Evolutionary conservation across 2,329 filamentous ascomycete species (phyloP).

Genomic region (Penicillium verrucosum): DNA sequence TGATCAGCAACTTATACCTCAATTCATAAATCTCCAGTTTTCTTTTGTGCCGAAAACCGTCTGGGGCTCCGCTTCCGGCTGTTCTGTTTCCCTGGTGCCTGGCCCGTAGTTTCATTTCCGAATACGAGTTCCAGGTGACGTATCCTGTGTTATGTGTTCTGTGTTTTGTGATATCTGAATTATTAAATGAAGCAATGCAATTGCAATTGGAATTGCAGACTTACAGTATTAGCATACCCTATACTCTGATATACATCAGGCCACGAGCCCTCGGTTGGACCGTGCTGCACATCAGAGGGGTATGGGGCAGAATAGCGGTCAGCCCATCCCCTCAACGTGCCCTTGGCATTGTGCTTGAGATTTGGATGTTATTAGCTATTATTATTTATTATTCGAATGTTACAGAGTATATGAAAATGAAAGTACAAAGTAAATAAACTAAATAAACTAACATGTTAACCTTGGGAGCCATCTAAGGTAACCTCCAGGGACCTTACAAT

Average conservation of each 20-base stretch:
- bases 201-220: no score
- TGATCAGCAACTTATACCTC: not conserved
- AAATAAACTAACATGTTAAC: no score
- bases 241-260: not conserved
- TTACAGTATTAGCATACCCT: no score
- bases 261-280: constrained; percentile 1
- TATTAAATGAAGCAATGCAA: not conserved
- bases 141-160: not conserved
- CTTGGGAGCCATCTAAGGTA: no score
- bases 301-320: constrained; percentile 2
- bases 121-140: not conserved
- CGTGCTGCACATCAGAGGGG: constrained; percentile 2
- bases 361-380: not conserved
- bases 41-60: not conserved
- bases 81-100: not conserved
- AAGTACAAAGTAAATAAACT: no score
- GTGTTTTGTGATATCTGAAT: not conserved
- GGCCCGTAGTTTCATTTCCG: not conserved
- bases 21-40: not conserved
- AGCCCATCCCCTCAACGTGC: not conserved
- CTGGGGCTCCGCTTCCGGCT: constrained; percentile 2
- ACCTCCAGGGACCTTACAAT: no score
- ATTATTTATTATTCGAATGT: no score
- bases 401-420: no score
- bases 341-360: not conserved